phyloP scores from a whole-genome alignment of 2,329 filamentous ascomycete genomes.

The Botryotinia narcissicola region DNA sequence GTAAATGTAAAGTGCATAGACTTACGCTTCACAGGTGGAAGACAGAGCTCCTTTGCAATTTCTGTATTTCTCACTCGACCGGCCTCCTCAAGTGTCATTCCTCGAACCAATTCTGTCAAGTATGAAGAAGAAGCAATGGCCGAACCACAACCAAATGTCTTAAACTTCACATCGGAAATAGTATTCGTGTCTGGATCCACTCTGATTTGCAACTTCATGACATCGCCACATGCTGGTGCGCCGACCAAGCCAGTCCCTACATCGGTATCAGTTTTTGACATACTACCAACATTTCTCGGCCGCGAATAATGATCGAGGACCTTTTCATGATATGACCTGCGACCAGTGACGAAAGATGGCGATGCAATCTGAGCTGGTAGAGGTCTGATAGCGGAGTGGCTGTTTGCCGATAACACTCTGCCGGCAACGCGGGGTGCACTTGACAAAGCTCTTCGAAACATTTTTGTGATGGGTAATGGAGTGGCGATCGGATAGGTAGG shows the following conservation, averaged over 20 bases:
- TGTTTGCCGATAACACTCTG: constrained; percentile 34
- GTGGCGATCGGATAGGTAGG: constrained; percentile 5
- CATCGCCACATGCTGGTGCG: constrained; percentile 87
- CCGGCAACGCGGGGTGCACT: constrained; percentile 35
- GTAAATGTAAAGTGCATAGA: constrained; percentile 32
- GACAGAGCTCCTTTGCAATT: constrained; percentile 92
- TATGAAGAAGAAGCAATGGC: constrained; percentile 96
- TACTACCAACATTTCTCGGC: constrained; percentile 75
- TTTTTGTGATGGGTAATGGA: constrained; percentile 20
- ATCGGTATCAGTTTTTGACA: constrained; percentile 74
- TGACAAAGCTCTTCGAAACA: constrained; percentile 37
- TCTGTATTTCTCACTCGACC: constrained; percentile 93
- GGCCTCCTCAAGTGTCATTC: constrained; percentile 95
- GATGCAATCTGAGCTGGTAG: constrained; percentile 29
- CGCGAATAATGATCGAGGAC: constrained; percentile 79
- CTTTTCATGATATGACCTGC: constrained; percentile 40
- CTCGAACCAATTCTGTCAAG: constrained; percentile 88
- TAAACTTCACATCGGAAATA: constrained; percentile 95
- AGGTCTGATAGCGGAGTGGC: constrained; percentile 31
- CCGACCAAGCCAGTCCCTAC: constrained; percentile 90
- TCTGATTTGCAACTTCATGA: constrained; percentile 92
- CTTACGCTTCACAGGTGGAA: constrained; percentile 84
- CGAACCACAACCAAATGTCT: constrained; percentile 92
- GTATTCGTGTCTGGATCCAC: constrained; percentile 85
- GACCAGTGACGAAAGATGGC: constrained; percentile 30